These are phyloP conservation scores for Leccinum subrobustum DNA, from an alignment of 1,284 basidiomycete species.

Conservation along the genomic window DNA sequence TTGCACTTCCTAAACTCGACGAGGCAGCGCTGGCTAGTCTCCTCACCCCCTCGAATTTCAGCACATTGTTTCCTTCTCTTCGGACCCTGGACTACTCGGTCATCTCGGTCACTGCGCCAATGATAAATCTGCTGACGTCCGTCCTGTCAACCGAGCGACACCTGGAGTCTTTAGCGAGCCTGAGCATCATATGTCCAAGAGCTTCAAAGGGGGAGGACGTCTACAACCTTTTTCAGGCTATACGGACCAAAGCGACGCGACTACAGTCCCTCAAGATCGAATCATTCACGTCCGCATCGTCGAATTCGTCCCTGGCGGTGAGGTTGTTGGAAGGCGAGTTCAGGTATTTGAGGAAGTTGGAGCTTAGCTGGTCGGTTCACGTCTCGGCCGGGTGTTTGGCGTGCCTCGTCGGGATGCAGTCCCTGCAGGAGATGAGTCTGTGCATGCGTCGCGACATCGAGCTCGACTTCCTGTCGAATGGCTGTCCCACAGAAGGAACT, in stretches of 20 bases:
- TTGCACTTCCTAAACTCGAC: slow-evolving; percentile 24
- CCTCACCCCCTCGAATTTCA: slow-evolving; percentile 23
- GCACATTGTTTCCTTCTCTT: slow-evolving; percentile 28
- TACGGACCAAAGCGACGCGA: slow-evolving; percentile 20
- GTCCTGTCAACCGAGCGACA: slow-evolving; percentile 22
- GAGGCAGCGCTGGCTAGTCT: slow-evolving; percentile 22
- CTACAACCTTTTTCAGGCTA: slow-evolving; percentile 23
- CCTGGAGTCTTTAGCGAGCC: slow-evolving; percentile 21
- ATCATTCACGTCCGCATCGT: slow-evolving; percentile 22
- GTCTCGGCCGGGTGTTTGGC: slow-evolving; percentile 27
- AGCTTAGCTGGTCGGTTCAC: slow-evolving; percentile 24
- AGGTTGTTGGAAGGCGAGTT: slow-evolving; percentile 21
- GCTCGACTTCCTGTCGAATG: slow-evolving; percentile 15
- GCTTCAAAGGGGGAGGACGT: slow-evolving; percentile 20
- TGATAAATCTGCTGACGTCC: slow-evolving; percentile 21
- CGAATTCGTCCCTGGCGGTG: slow-evolving; percentile 16
- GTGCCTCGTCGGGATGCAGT: slow-evolving; percentile 20
- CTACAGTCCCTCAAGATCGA: slow-evolving; percentile 24
- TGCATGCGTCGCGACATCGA: slow-evolving; percentile 22
- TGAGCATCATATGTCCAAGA: slow-evolving; percentile 28
- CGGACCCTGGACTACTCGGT: slow-evolving; percentile 28
- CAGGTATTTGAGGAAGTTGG: slow-evolving; percentile 23
- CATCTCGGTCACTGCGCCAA: slow-evolving; percentile 21
- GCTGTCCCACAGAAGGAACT: slow-evolving; percentile 3
- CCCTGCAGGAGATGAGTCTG: slow-evolving; percentile 25